Conservation (phyloP, 2,329 filamentous ascomycete species). For the Falciphora oryzae region DNA sequence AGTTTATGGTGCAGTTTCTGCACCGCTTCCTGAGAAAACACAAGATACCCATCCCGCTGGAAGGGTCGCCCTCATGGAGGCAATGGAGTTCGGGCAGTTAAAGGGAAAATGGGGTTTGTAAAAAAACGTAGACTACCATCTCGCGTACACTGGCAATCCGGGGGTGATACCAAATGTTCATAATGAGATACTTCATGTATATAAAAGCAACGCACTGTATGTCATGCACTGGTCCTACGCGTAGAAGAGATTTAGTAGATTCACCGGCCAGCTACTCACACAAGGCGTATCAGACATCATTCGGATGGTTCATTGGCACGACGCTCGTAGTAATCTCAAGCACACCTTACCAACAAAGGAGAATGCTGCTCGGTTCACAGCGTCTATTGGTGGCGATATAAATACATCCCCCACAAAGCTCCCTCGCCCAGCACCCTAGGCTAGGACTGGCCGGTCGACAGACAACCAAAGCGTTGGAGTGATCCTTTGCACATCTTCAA, state of each 20-base stretch:
- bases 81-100: neutral
- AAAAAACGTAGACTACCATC: neutral
- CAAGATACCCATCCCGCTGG: neutral
- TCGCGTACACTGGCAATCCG: neutral
- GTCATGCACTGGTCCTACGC: neutral
- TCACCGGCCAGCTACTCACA: neutral
- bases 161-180: constrained; percentile 15
- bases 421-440: neutral
- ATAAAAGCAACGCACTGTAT: neutral
- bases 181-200: neutral
- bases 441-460: neutral
- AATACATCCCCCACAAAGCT: neutral
- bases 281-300: neutral
- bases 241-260: neutral
- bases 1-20: constrained; percentile 42
- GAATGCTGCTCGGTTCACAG: neutral
- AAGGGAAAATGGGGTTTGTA: neutral
- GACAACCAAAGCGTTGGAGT: neutral
- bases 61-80: neutral
- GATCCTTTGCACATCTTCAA: constrained; percentile 22
- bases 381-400: neutral
- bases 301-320: constrained; percentile 11
- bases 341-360: constrained; percentile 10
- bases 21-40: constrained; percentile 31
- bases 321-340: constrained; percentile 8